These are phyloP conservation scores for Alternaria sp. DNA, from an alignment of 2,329 filamentous ascomycete genomes.

Conservation along the genomic window DNA sequence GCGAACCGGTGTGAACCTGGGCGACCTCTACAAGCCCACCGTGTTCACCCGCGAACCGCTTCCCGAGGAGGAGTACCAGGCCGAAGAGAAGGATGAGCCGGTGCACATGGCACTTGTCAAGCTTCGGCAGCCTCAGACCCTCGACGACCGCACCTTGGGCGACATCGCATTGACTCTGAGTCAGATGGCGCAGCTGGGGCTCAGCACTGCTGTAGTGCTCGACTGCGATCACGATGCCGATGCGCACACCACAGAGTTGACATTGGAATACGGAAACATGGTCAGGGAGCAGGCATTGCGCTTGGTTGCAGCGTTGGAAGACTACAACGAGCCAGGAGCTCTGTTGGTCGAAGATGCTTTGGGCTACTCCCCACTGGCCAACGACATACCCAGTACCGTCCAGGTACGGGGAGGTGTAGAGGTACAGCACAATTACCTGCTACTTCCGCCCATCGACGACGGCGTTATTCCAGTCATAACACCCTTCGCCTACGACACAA, in stretches of 20 bases:
- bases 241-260: slow-evolving; percentile 37
- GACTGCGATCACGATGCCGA: slow-evolving; percentile 65
- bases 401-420: slow-evolving; percentile 46
- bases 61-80: slow-evolving; percentile 42
- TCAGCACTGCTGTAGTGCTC: slow-evolving; percentile 81
- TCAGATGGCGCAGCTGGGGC: slow-evolving; percentile 81
- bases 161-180: slow-evolving; percentile 84
- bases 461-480: slow-evolving; percentile 75
- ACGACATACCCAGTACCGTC: slow-evolving; percentile 41
- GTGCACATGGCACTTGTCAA: slow-evolving; percentile 87
- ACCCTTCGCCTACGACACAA: slow-evolving; percentile 65
- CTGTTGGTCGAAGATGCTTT: slow-evolving; percentile 69
- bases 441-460: slow-evolving; percentile 70
- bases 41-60: slow-evolving; percentile 63
- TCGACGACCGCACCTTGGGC: slow-evolving; percentile 71
- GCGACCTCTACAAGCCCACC: slow-evolving; percentile 64
- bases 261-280: slow-evolving; percentile 49
- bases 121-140: slow-evolving; percentile 73
- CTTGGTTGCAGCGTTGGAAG: slow-evolving; percentile 76
- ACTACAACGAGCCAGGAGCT: slow-evolving; percentile 70
- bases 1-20: slow-evolving; percentile 64
- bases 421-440: slow-evolving; percentile 55
- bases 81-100: slow-evolving; percentile 47
- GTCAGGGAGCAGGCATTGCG: slow-evolving; percentile 71
- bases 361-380: slow-evolving; percentile 40